These are phyloP conservation scores for Lentinula aciculospora DNA, from an alignment of 768 basidiomycete genomes.

Conservation along the genomic window DNA sequence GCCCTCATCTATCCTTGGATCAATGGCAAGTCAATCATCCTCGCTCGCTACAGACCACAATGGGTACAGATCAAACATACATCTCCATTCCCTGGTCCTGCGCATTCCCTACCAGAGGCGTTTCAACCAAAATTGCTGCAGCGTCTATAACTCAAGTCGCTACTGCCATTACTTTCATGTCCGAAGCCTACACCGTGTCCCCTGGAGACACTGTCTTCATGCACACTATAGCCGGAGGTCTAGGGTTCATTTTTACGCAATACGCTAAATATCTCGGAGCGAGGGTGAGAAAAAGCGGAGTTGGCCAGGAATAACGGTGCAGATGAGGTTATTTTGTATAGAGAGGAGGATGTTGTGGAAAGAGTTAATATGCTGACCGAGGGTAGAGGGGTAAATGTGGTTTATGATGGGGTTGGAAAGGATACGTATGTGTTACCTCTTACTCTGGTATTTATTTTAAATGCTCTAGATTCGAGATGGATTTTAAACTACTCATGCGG, in stretches of 20 bases:
- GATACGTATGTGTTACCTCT: conserved; percentile 61
- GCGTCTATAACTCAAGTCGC: conserved; percentile 69
- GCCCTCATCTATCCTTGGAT: conserved; percentile 14
- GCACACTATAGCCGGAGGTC: conserved; percentile 89
- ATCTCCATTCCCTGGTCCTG: conserved; percentile 57
- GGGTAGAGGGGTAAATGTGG: conserved; percentile 77
- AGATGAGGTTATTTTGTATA: conserved; percentile 82
- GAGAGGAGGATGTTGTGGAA: conserved; percentile 66
- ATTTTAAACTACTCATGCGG: conserved; percentile 76
- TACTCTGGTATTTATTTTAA: conserved; percentile 3
- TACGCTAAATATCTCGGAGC: conserved; percentile 71
- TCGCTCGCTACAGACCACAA: conserved; percentile 27
- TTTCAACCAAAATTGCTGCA: conserved; percentile 60
- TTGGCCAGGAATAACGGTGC: conserved; percentile 78
- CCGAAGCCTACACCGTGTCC: conserved; percentile 83
- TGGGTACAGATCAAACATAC: conserved; percentile 67
- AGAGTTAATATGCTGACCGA: conserved; percentile 71
- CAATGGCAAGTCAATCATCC: neutral
- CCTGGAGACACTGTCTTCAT: conserved; percentile 76
- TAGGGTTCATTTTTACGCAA: conserved; percentile 69
- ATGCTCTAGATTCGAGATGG: conserved; percentile 55
- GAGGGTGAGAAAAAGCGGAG: conserved; percentile 83
- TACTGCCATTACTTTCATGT: conserved; percentile 72
- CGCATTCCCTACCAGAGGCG: conserved; percentile 54
- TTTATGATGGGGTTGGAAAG: conserved; percentile 96